A percentile compares a stretch with the other conserved stretches of the same genome.
Conservation (phyloP, 345 rosid species). For the Linum tenue region DNA sequence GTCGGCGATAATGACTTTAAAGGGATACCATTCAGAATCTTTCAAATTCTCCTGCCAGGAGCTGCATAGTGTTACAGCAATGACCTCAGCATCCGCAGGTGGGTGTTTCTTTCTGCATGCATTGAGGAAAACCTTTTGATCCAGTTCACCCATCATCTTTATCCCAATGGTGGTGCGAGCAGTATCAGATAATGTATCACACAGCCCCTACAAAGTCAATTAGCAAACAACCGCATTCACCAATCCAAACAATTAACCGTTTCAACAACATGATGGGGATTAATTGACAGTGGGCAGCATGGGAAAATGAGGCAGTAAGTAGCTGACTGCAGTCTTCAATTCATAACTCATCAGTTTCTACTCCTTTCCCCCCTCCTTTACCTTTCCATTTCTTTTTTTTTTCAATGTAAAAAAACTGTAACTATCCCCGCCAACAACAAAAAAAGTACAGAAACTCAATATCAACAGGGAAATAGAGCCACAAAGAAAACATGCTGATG, state of each 20-base stretch:
- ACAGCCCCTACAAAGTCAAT: conserved; percentile 34
- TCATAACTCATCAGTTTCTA: background rate
- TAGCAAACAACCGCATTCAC: background rate
- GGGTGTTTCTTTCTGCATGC: conserved; percentile 45
- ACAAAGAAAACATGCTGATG: too few relatives aligned
- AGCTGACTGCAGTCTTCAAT: background rate
- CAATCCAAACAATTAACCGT: background rate
- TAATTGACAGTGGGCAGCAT: background rate
- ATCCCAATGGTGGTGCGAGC: conserved; percentile 37
- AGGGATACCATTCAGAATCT: conserved; percentile 59
- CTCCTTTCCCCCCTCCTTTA: too few relatives aligned
- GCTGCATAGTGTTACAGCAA: conserved; percentile 45
- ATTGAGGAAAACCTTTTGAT: conserved; percentile 39
- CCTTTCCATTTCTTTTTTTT: too few relatives aligned
- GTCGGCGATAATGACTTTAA: conserved; percentile 32
- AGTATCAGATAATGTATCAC: conserved; percentile 21
- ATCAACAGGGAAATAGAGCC: too few relatives aligned
- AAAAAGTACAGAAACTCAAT: too few relatives aligned
- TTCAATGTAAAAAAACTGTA: too few relatives aligned
- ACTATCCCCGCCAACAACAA: background rate
- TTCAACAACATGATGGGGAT: background rate
- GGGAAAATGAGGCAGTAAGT: too few relatives aligned
- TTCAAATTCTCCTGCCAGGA: conserved; percentile 63
- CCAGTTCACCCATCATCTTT: conserved; percentile 80
- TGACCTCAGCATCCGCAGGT: conserved; percentile 38